Evolutionary conservation across 495 filamentous ascomycete species (phyloP), one percentile per base, ranked within the genome.

Genomic region (Penicillium macrosclerotiorum): DNA sequence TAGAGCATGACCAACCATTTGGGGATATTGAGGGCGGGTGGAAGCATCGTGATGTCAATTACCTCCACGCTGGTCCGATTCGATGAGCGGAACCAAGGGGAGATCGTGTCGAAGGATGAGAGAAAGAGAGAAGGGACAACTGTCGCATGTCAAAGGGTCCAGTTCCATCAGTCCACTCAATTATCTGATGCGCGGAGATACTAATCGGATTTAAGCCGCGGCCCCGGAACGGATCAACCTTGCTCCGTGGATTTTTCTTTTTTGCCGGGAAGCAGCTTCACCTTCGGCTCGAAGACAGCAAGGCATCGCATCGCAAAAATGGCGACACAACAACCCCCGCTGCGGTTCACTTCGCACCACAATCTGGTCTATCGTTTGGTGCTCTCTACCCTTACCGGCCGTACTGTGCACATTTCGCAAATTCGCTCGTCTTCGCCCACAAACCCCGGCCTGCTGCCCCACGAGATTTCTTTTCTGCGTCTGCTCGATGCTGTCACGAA

Each of bases 401-500:
- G 84, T 18, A 82, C 92, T 5, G 68, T 99, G 26, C 89, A 90
- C 64, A 88, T 99, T 61, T 92, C 91, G 25, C 84, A 91, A 64
- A 97, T 99, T 69, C 88, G 94, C 46, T 75, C 88, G 23, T 83
- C 84, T 27, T 95, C 89, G 20, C 79, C 84, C 36, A 89, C 86
- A 12, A 79, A 85, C 52, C 89, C 93, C 5, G 94, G 94, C 54
- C 86, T 99, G 34, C 81, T 87, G 39, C 82, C 88, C 36, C 86
- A 94, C 72, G 94, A 99, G 72, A 82, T 96, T 59, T 95, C 92
- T 25, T 89, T 99, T 69, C 78, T 99, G 13, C 93, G 94, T 38
- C 85, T 99, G 6, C 83, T 99, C 53, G 93, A 97, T 63, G 75
- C 86, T 41, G 76, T 99, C 55, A 97, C 94, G 61, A 99, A 99